Conservation (phyloP, 345 rosid genomes). For the Brassica nigra region DNA sequence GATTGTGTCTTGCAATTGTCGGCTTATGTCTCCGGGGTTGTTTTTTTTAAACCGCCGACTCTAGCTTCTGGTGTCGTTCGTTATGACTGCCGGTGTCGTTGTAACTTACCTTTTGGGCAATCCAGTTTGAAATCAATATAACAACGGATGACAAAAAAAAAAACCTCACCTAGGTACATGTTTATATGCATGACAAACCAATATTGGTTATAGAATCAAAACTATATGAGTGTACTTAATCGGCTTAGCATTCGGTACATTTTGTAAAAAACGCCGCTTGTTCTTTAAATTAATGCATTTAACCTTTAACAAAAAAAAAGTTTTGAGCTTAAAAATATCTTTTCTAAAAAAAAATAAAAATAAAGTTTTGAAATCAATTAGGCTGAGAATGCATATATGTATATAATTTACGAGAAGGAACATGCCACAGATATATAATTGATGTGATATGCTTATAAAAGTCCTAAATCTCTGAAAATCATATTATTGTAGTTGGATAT, state of each 20-base stretch:
- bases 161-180: too few relatives aligned
- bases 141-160: neutral
- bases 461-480: conserved; percentile 2
- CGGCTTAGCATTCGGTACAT: neutral
- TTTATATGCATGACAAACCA: neutral
- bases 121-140: neutral
- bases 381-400: neutral
- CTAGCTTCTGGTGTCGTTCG: neutral
- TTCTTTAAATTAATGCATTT: neutral
- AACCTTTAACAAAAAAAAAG: neutral
- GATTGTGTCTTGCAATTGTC: neutral
- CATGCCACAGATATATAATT: too few relatives aligned
- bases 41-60: neutral
- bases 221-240: neutral
- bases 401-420: too few relatives aligned
- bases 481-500: neutral
- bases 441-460: neutral
- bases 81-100: neutral
- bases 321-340: neutral
- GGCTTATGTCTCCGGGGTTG: neutral
- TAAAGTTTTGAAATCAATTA: neutral
- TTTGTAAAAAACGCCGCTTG: neutral
- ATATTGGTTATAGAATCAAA: neutral
- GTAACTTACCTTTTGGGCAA: neutral
- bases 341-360: too few relatives aligned